phyloP scores from a whole-genome alignment of 176 grass and related monocot species.

The Triticum timopheevii region DNA sequence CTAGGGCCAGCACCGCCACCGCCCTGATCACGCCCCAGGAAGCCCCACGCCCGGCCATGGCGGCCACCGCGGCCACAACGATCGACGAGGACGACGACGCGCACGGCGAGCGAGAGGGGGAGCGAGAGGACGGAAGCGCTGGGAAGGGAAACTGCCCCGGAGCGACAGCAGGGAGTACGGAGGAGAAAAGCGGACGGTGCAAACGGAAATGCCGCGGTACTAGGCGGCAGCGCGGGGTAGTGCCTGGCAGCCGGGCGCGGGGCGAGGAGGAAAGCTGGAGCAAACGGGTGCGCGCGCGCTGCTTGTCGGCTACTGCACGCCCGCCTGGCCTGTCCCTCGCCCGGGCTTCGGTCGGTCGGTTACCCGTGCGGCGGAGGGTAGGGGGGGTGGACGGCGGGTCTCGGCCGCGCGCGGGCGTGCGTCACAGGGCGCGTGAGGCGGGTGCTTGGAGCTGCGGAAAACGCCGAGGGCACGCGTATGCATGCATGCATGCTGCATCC shows the following conservation, averaged over 20 bases:
- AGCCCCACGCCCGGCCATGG: conserved; percentile 37
- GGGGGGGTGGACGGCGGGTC: not conserved
- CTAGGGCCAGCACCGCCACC: not conserved
- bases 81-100: not conserved
- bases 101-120: not conserved
- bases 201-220: not conserved
- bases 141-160: not conserved
- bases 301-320: conserved; percentile 28
- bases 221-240: not conserved
- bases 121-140: not conserved
- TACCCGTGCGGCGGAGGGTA: not conserved
- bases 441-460: not conserved
- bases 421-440: not conserved
- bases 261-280: not conserved
- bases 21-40: not conserved
- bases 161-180: not conserved
- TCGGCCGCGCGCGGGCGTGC: not conserved
- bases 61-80: not conserved
- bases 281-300: not conserved
- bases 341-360: not conserved
- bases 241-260: conserved; percentile 1
- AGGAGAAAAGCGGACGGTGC: not conserved
- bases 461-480: not conserved
- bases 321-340: not conserved
- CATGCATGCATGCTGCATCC: not conserved